Evolutionary conservation across 225 moss, liverwort and hornwort genomes (phyloP).

Genomic region (Bryoerythrophyllum caledonicum): DNA sequence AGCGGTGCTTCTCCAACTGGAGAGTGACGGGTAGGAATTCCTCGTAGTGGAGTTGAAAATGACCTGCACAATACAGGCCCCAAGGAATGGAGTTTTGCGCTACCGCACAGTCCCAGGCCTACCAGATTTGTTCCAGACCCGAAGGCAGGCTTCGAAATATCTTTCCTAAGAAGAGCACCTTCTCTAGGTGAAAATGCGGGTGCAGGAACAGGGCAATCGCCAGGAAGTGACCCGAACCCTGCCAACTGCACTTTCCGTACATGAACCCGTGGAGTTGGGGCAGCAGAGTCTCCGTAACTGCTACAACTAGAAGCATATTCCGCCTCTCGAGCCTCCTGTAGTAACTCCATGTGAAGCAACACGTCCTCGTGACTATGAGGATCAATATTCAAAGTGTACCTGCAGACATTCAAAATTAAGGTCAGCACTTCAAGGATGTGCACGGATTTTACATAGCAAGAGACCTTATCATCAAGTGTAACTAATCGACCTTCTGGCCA

Average conservation of each 20-base stretch:
- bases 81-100: conserved; percentile 58
- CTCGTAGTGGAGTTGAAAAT: conserved; percentile 37
- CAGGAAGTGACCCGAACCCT: conserved; percentile 49
- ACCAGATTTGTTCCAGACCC: conserved; percentile 80
- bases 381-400: conserved; percentile 92
- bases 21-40: conserved; percentile 16
- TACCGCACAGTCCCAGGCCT: conserved; percentile 60
- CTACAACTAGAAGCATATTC: conserved; percentile 54
- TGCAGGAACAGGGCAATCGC: conserved; percentile 32
- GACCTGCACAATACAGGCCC: conserved; percentile 40
- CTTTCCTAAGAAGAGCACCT: conserved; percentile 21
- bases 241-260: conserved; percentile 90
- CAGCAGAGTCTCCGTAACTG: conserved; percentile 38
- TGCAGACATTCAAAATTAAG: conserved; percentile 35
- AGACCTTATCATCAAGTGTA: background rate
- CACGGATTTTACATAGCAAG: background rate
- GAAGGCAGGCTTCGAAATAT: conserved; percentile 69
- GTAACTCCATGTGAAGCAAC: conserved; percentile 85
- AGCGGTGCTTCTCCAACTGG: conserved; percentile 34
- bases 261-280: conserved; percentile 70
- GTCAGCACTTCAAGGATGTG: background rate
- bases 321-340: conserved; percentile 79
- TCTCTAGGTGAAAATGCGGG: conserved; percentile 37
- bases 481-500: background rate
- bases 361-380: conserved; percentile 90